Percentiles rank a stretch among this genome's conserved stretches.
phyloP scores from a whole-genome alignment of 345 rosid genomes.

The Eucalyptus guilfoylei region DNA sequence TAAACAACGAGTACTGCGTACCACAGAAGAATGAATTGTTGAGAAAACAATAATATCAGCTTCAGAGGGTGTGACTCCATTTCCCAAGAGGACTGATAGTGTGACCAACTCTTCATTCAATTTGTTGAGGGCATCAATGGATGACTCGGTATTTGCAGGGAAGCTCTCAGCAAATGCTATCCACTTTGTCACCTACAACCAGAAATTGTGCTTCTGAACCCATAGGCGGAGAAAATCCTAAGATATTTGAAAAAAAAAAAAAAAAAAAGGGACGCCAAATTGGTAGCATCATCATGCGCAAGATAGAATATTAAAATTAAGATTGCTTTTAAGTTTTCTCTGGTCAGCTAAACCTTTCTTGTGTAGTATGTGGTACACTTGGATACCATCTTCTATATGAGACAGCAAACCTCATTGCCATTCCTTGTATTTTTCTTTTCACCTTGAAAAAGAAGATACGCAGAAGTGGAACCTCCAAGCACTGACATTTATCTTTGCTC shows the following conservation, averaged over 20 bases:
- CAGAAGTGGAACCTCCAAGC: neutral
- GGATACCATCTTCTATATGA: neutral
- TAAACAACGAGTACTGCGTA: constrained; percentile 4
- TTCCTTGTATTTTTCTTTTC: neutral
- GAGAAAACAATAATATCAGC: constrained; percentile 69
- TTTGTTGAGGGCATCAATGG: constrained; percentile 24
- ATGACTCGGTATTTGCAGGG: constrained; percentile 32
- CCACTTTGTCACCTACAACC: constrained; percentile 65
- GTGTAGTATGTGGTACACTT: neutral
- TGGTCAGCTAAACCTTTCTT: neutral
- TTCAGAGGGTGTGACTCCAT: constrained; percentile 70
- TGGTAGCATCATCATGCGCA: neutral
- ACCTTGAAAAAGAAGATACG: neutral
- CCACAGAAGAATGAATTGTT: constrained; percentile 57
- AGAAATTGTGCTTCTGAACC: neutral
- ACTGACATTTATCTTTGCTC: neutral
- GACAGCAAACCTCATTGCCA: neutral
- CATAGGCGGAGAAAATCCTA: neutral
- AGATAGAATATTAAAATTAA: neutral
- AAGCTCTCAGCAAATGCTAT: constrained; percentile 46
- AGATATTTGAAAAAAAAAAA: neutral
- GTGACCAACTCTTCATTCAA: constrained; percentile 50
- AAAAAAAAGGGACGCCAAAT: neutral
- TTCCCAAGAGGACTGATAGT: constrained; percentile 59
- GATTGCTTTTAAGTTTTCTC: neutral